phyloP scores from a whole-genome alignment of 495 filamentous ascomycete species.

The Talaromyces adpressus region DNA sequence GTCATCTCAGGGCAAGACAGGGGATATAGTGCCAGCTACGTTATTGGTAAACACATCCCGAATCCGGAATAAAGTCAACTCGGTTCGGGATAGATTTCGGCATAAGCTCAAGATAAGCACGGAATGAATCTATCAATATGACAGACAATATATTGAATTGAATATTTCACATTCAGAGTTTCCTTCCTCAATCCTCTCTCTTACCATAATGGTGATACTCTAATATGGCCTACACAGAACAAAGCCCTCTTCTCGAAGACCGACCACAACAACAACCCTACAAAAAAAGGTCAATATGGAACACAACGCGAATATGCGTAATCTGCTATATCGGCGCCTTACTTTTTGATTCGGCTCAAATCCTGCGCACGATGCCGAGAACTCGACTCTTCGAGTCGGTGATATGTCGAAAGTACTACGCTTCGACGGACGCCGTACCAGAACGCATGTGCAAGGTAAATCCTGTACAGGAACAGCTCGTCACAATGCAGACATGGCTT shows the following conservation, averaged over 20 bases:
- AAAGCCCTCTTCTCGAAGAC: not conserved
- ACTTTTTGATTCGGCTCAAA: constrained; percentile 1
- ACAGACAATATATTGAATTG: not conserved
- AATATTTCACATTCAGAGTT: too few relatives aligned
- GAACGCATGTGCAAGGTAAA: constrained; percentile 3
- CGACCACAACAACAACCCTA: not conserved
- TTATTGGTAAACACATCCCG: not conserved
- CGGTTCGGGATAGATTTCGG: constrained; percentile 4
- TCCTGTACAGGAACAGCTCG: not conserved
- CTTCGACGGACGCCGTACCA: not conserved
- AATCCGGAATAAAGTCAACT: not conserved
- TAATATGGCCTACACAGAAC: constrained; percentile 1
- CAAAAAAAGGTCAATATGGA: not conserved
- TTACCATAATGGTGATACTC: not conserved
- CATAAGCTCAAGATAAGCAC: not conserved
- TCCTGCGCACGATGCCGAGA: constrained; percentile 2
- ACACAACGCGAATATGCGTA: not conserved
- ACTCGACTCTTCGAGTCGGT: not conserved
- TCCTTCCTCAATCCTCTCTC: not conserved
- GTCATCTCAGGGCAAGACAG: too few relatives aligned
- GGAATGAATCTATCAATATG: not conserved
- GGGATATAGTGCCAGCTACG: not conserved
- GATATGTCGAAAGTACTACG: not conserved
- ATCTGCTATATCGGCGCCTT: constrained; percentile 1
- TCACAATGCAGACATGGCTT: not conserved